A percentile compares a stretch with the other conserved stretches of the same genome.
These are phyloP conservation scores for Tricholoma matsutake DNA, from an alignment of 768 basidiomycete genomes.

Conservation along the genomic window DNA sequence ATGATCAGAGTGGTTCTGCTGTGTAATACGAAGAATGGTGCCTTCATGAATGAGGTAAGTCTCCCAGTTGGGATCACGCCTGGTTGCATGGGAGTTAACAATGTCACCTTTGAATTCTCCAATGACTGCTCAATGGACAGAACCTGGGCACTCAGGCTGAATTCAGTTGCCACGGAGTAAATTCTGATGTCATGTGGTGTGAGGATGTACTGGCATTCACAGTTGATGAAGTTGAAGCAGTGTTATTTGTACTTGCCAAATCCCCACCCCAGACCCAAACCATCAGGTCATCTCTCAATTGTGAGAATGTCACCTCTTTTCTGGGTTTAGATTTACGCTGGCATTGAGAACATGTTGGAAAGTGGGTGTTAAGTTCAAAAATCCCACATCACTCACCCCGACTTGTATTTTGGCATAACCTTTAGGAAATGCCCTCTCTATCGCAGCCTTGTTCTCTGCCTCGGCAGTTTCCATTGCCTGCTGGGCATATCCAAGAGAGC, in stretches of 20 bases:
- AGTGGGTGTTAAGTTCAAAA: not conserved
- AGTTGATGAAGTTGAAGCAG: conserved; percentile 13
- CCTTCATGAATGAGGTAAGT: conserved; percentile 14
- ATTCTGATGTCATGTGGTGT: conserved; percentile 15
- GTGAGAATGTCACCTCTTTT: conserved; percentile 13
- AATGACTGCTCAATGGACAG: conserved; percentile 12
- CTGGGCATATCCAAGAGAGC: not conserved
- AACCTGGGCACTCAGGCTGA: conserved; percentile 10
- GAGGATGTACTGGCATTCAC: conserved; percentile 10
- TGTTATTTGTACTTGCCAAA: conserved; percentile 7
- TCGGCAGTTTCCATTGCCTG: not conserved
- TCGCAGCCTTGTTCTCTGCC: not conserved
- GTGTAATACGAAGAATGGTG: conserved; percentile 14
- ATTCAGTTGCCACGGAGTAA: conserved; percentile 12
- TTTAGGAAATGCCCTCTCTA: not conserved
- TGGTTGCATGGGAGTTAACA: not conserved
- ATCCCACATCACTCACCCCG: not conserved
- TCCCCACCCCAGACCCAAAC: conserved; percentile 15
- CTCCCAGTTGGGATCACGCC: conserved; percentile 15
- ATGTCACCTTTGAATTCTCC: not conserved
- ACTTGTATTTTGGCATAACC: not conserved
- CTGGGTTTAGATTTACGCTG: conserved; percentile 7
- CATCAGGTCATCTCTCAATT: conserved; percentile 13
- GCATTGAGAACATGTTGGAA: not conserved
- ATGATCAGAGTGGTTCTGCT: conserved; percentile 3